These are phyloP conservation scores for Ceratocystis smalleyi DNA, from an alignment of 2,329 filamentous ascomycete species.

Conservation along the genomic window DNA sequence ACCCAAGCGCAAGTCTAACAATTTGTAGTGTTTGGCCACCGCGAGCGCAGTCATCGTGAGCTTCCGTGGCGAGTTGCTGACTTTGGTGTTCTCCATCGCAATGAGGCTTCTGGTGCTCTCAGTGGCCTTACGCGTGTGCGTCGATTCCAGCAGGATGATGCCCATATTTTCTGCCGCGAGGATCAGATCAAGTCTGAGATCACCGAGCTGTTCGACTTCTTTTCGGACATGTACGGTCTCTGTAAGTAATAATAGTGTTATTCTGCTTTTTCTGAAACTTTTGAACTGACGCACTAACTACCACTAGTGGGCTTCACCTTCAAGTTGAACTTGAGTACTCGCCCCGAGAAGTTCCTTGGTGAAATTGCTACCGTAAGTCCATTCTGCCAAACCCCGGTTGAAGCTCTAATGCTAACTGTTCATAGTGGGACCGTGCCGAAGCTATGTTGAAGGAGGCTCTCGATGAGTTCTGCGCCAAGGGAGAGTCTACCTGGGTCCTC, in stretches of 20 bases:
- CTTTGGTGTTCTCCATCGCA: conserved; percentile 87
- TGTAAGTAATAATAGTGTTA: conserved; percentile 41
- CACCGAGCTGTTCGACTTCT: conserved; percentile 60
- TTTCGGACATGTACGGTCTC: conserved; percentile 38
- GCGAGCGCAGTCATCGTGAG: conserved; percentile 38
- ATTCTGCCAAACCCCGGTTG: not conserved
- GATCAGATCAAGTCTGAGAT: conserved; percentile 58
- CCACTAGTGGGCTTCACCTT: conserved; percentile 42
- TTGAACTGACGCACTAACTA: conserved; percentile 14
- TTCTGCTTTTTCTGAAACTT: conserved; percentile 30
- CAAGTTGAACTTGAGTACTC: conserved; percentile 86
- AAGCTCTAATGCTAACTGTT: not conserved
- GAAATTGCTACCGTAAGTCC: conserved; percentile 48
- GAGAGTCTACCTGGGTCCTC: conserved; percentile 62
- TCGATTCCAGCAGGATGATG: conserved; percentile 90
- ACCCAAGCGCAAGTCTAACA: not conserved
- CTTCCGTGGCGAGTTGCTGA: conserved; percentile 86
- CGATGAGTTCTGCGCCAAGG: conserved; percentile 50
- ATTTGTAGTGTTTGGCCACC: conserved; percentile 17
- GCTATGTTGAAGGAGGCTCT: conserved; percentile 63
- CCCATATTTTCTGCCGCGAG: conserved; percentile 84
- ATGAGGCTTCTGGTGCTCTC: conserved; percentile 85
- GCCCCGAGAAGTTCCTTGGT: conserved; percentile 76
- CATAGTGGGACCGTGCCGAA: conserved; percentile 72
- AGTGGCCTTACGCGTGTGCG: conserved; percentile 83